phyloP scores from a whole-genome alignment of 805 yeast genomes.

The Wickerhamiella siamensis region DNA sequence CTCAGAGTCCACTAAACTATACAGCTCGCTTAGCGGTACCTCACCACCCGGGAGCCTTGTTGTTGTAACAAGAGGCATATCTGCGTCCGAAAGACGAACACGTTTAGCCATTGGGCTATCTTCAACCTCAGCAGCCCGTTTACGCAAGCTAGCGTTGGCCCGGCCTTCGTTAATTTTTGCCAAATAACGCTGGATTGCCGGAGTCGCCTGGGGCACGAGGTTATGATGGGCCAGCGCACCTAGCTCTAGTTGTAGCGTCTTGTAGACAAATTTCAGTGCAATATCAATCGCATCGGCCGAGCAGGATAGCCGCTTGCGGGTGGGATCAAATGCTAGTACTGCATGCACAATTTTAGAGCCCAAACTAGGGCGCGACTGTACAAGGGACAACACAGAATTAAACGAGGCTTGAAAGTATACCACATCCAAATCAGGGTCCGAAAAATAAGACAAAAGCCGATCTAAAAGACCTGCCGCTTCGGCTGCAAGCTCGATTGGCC shows the following conservation, averaged over 20 bases:
- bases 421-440: constrained; percentile 39
- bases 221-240: constrained; percentile 13
- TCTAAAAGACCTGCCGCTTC: constrained; percentile 64
- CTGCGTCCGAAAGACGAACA: constrained; percentile 11
- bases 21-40: constrained; percentile 43
- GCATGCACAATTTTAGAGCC: constrained; percentile 40
- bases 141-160: constrained; percentile 19
- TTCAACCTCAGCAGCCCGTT: constrained; percentile 23
- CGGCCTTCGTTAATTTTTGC: constrained; percentile 19
- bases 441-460: constrained; percentile 40
- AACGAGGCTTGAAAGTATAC: constrained; percentile 54
- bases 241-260: constrained; percentile 15
- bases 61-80: constrained; percentile 11
- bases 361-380: constrained; percentile 50
- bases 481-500: constrained; percentile 40
- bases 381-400: constrained; percentile 46
- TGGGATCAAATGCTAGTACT: constrained; percentile 42
- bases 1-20: constrained; percentile 45
- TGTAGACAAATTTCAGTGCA: constrained; percentile 13
- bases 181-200: constrained; percentile 21
- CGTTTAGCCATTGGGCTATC: constrained; percentile 20
- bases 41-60: constrained; percentile 13
- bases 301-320: constrained; percentile 9
- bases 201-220: constrained; percentile 25
- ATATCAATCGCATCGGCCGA: constrained; percentile 24